Evolutionary conservation across 192 early-diverging fungal species (phyloP).

Genomic region (Cladochytrium replicatum): DNA sequence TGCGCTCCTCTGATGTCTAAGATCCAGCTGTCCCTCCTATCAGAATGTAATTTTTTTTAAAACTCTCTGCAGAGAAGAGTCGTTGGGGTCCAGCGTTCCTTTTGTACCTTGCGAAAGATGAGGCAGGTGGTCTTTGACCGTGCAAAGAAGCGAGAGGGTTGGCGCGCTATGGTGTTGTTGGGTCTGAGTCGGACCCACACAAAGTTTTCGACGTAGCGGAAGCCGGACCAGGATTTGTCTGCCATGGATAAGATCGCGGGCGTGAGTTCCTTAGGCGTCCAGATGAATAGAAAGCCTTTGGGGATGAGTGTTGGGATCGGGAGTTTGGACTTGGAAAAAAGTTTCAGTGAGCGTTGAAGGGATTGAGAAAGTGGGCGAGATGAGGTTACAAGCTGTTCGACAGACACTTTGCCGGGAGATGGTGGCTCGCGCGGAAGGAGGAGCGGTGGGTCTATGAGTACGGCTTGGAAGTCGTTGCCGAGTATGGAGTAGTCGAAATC

Average conservation of each 20-base stretch:
- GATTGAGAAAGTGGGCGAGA: not conserved
- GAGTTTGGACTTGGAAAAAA: slow-evolving; percentile 13
- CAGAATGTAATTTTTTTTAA: not conserved
- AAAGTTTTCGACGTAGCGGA: slow-evolving; percentile 95
- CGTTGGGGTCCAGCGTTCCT: not conserved
- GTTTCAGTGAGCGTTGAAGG: not conserved
- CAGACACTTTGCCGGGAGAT: slow-evolving; percentile 49
- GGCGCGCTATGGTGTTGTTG: slow-evolving; percentile 69
- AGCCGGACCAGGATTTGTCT: slow-evolving; percentile 22
- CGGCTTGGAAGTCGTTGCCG: slow-evolving; percentile 65
- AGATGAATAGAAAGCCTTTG: slow-evolving; percentile 84
- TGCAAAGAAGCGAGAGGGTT: slow-evolving; percentile 65
- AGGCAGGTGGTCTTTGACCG: slow-evolving; percentile 79
- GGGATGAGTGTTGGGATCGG: slow-evolving; percentile 52
- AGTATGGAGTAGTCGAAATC: slow-evolving; percentile 27
- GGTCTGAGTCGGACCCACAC: slow-evolving; percentile 82
- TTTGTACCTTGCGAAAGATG: slow-evolving; percentile 70
- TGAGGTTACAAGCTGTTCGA: slow-evolving; percentile 47
- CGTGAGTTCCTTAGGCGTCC: slow-evolving; percentile 88
- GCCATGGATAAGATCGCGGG: slow-evolving; percentile 55
- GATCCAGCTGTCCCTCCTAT: slow-evolving; percentile 75
- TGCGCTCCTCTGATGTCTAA: slow-evolving; percentile 86
- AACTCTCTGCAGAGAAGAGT: too few species aligned
- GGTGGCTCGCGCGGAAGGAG: slow-evolving; percentile 53
- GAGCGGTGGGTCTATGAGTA: slow-evolving; percentile 89